These are phyloP conservation scores for Wakefieldia striispora DNA, from an alignment of 768 basidiomycete species.

Conservation along the genomic window DNA sequence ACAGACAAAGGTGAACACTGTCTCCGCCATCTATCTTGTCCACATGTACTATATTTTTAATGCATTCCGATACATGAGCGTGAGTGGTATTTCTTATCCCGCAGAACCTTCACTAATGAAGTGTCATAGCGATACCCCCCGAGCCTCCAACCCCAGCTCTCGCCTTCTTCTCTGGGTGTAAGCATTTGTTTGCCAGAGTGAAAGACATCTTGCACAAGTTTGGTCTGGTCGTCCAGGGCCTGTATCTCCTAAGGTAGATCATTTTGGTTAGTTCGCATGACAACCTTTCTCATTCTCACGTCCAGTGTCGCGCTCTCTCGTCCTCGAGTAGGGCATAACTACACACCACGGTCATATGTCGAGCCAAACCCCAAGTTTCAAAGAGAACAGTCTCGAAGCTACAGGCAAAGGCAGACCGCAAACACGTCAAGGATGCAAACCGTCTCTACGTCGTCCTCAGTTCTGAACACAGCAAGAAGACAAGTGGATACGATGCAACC, in stretches of 20 bases:
- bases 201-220: neutral
- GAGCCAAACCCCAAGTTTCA: slow-evolving; percentile 36
- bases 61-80: no score
- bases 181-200: no score
- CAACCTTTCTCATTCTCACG: neutral
- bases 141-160: no score
- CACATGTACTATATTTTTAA: no score
- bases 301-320: slow-evolving; percentile 36
- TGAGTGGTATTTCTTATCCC: no score
- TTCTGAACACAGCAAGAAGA: slow-evolving; percentile 54
- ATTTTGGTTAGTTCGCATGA: neutral
- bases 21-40: no score
- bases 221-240: slow-evolving; percentile 16
- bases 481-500: slow-evolving; percentile 67
- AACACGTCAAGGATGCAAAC: slow-evolving; percentile 38
- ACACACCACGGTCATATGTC: slow-evolving; percentile 48
- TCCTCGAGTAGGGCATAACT: slow-evolving; percentile 42
- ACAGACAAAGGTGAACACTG: no score
- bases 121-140: no score
- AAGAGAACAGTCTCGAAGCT: slow-evolving; percentile 43
- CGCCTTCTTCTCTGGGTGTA: no score
- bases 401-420: slow-evolving; percentile 43
- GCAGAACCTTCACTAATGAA: no score
- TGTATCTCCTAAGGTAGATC: slow-evolving; percentile 21
- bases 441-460: slow-evolving; percentile 74